Conservation (phyloP, 345 rosid genomes). For the Populus nigra region DNA sequence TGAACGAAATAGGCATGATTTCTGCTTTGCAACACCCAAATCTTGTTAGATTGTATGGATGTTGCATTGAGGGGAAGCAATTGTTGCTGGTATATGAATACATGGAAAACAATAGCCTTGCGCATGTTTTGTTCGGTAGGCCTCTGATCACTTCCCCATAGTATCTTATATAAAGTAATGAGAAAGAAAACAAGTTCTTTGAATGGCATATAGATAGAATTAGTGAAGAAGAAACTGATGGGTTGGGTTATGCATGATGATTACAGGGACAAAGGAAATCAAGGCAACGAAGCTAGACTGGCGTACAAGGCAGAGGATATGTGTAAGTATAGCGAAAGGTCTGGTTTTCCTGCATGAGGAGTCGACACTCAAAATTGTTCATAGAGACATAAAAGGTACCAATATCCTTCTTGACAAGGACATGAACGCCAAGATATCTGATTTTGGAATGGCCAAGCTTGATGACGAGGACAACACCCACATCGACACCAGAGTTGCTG, state of each 20-base stretch:
- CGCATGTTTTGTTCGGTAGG: conserved; percentile 45
- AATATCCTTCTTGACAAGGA: too few species aligned
- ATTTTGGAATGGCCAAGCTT: too few species aligned
- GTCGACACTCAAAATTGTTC: conserved; percentile 20
- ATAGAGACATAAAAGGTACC: too few species aligned
- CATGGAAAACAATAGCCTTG: conserved; percentile 57
- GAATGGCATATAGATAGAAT: neutral
- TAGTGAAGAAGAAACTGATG: neutral
- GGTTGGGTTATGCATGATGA: neutral
- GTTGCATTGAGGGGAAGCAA: conserved; percentile 35
- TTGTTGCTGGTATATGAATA: conserved; percentile 49
- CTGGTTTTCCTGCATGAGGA: conserved; percentile 39
- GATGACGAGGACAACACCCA: conserved; percentile 10
- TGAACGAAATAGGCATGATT: conserved; percentile 59
- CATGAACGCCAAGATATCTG: too few species aligned
- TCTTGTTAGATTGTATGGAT: conserved; percentile 34
- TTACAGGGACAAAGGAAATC: conserved; percentile 9
- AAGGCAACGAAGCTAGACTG: conserved; percentile 23
- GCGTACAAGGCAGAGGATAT: conserved; percentile 28
- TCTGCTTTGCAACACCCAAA: conserved; percentile 56
- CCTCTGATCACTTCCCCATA: neutral
- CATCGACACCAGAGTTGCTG: conserved; percentile 31
- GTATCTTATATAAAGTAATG: neutral
- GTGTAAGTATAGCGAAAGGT: conserved; percentile 31
- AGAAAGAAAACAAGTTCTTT: neutral